Evolutionary conservation across 768 basidiomycete genomes (phyloP).

Genomic region (Suillus luteus): DNA sequence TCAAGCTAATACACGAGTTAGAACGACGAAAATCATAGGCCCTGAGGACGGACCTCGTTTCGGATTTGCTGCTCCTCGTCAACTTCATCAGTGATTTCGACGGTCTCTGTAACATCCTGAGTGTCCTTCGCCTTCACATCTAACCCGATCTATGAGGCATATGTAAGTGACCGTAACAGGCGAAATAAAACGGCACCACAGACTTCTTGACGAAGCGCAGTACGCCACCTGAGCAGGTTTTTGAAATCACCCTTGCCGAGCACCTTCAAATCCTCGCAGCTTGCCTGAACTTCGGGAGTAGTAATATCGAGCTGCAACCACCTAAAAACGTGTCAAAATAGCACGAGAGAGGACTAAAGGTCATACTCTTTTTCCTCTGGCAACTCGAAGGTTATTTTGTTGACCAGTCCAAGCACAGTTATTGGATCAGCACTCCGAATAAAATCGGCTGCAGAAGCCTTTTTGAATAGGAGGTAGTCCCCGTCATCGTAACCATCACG

Average conservation of each 20-base stretch:
- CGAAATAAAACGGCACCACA: constrained; percentile 6
- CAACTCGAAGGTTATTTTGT: constrained; percentile 73
- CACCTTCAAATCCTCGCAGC: constrained; percentile 92
- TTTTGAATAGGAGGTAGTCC: constrained; percentile 87
- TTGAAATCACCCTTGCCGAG: constrained; percentile 99
- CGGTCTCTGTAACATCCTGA: constrained; percentile 75
- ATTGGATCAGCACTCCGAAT: constrained; percentile 73
- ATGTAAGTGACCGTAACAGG: constrained; percentile 12
- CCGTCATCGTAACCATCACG: constrained; percentile 96
- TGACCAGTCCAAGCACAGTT: constrained; percentile 72
- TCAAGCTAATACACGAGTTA: constrained; percentile 58
- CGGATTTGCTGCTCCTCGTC: constrained; percentile 91
- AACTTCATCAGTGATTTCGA: constrained; percentile 64
- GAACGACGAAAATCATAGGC: constrained; percentile 13
- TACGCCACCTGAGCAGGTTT: constrained; percentile 86
- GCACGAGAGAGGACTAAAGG: constrained; percentile 3
- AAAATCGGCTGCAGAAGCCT: constrained; percentile 69
- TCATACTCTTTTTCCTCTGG: constrained; percentile 85
- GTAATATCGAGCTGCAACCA: constrained; percentile 78
- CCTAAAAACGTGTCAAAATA: constrained; percentile 37
- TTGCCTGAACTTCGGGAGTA: constrained; percentile 76
- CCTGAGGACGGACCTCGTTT: constrained; percentile 64
- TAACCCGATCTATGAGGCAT: constrained; percentile 64
- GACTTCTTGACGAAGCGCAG: constrained; percentile 86
- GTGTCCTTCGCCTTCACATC: constrained; percentile 76